Evolutionary conservation across 805 yeast genomes (phyloP).

Genomic region (Candida broadrunensis): DNA sequence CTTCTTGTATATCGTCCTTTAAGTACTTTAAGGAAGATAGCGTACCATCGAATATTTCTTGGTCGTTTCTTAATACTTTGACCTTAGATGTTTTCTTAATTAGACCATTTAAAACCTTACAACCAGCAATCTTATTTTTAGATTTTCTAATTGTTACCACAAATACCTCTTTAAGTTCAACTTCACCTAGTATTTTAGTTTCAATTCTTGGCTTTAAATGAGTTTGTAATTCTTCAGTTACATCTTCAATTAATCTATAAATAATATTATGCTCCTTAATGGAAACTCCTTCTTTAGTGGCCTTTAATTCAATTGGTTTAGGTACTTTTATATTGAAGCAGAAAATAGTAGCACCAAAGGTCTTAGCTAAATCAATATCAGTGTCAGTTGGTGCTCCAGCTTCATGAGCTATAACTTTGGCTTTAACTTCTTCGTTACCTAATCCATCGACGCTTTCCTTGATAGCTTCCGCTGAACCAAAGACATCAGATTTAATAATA

Average conservation of each 20-base stretch:
- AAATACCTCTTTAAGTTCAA: conserved; percentile 69
- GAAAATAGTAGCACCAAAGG: conserved; percentile 60
- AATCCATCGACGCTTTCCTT: conserved; percentile 72
- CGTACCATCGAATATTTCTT: conserved; percentile 52
- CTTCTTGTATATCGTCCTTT: conserved; percentile 75
- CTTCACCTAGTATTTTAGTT: conserved; percentile 62
- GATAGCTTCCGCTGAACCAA: conserved; percentile 94
- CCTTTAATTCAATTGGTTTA: conserved; percentile 57
- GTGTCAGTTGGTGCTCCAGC: conserved; percentile 71
- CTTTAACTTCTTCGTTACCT: conserved; percentile 84
- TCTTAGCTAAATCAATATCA: conserved; percentile 38
- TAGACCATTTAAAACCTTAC: conserved; percentile 69
- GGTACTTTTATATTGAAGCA: conserved; percentile 76
- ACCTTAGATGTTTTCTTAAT: conserved; percentile 58
- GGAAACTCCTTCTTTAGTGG: conserved; percentile 53
- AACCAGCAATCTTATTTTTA: conserved; percentile 76
- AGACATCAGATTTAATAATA: conserved; percentile 86
- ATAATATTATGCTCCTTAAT: conserved; percentile 74
- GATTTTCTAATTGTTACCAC: conserved; percentile 60
- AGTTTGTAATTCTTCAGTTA: conserved; percentile 59
- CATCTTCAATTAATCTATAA: conserved; percentile 83
- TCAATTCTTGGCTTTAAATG: conserved; percentile 66
- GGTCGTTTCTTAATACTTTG: conserved; percentile 52
- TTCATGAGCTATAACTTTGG: conserved; percentile 65
- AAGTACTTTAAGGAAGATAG: conserved; percentile 75